These are phyloP conservation scores for Closterium sp. DNA, from an alignment of 139 green algal genomes.

Conservation along the genomic window DNA sequence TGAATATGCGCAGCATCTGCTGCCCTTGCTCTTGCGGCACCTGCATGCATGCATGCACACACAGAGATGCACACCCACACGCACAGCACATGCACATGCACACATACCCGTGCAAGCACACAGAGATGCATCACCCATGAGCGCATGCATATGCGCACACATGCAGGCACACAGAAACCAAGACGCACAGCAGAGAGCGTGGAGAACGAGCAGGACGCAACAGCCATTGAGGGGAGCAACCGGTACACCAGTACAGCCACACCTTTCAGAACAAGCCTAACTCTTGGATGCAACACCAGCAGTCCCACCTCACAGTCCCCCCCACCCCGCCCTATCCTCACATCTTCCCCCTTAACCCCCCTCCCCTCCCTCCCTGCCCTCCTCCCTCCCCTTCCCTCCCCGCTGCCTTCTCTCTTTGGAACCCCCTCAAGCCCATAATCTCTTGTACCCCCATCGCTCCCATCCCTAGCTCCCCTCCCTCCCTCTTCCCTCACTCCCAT, in stretches of 20 bases:
- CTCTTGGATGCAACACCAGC: background rate
- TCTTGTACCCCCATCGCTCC: background rate
- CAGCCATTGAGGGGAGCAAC: background rate
- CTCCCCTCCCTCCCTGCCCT: background rate
- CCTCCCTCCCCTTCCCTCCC: background rate
- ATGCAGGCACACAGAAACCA: background rate
- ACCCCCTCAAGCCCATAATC: too few relatives aligned
- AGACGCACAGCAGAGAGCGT: too few relatives aligned
- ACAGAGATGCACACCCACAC: background rate
- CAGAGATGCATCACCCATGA: background rate
- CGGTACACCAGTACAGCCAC: too few relatives aligned
- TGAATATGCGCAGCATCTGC: slow-evolving; percentile 51
- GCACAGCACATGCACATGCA: background rate
- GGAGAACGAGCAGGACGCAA: background rate
- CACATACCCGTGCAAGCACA: background rate
- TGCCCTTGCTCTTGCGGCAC: slow-evolving; percentile 28
- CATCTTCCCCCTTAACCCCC: too few relatives aligned
- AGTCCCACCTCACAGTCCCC: background rate
- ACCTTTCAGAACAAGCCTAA: too few relatives aligned
- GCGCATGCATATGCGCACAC: too few relatives aligned
- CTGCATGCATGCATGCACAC: slow-evolving; percentile 6
- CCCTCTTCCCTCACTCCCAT: background rate
- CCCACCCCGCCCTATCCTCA: background rate
- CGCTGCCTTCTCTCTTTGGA: background rate
- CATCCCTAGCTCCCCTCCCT: background rate